Conservation (phyloP, 768 basidiomycete species). For the Russula lepida region DNA sequence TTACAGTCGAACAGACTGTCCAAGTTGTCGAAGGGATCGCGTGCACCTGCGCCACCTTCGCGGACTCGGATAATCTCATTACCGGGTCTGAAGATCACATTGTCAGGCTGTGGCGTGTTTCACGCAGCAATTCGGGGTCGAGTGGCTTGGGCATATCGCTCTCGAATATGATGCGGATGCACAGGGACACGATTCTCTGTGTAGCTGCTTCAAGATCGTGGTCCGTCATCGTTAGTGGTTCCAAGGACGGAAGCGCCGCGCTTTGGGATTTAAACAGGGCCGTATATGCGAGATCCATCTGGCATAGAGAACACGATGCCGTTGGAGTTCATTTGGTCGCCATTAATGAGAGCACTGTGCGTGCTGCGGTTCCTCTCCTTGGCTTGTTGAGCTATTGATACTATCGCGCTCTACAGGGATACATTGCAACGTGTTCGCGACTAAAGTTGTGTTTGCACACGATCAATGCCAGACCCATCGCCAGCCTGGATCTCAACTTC, state of each 20-base stretch:
- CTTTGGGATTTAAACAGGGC: conserved; percentile 88
- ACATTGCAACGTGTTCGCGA: conserved; percentile 77
- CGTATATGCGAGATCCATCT: conserved; percentile 71
- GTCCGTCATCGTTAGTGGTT: conserved; percentile 78
- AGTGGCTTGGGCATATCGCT: conserved; percentile 30
- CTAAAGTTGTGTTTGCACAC: conserved; percentile 71
- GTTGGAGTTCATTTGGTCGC: conserved; percentile 56
- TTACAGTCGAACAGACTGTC: conserved; percentile 41
- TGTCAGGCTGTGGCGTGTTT: conserved; percentile 74
- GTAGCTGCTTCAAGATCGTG: conserved; percentile 71
- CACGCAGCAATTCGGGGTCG: conserved; percentile 23
- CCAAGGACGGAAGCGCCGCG: conserved; percentile 77
- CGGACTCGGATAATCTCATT: conserved; percentile 61
- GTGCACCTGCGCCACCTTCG: conserved; percentile 70
- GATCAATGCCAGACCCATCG: conserved; percentile 76
- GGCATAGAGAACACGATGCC: conserved; percentile 41
- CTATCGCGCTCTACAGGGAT: conserved; percentile 45
- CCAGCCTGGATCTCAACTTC: conserved; percentile 52
- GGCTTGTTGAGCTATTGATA: conserved; percentile 1
- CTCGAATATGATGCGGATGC: conserved; percentile 74
- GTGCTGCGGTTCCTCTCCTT: conserved; percentile 24
- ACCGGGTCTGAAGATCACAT: conserved; percentile 77
- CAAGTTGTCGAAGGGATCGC: conserved; percentile 71
- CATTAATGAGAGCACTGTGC: conserved; percentile 81
- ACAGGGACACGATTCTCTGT: conserved; percentile 57